phyloP scores from a whole-genome alignment of 352 stramenopile species.

The Phytophthora lateralis region DNA sequence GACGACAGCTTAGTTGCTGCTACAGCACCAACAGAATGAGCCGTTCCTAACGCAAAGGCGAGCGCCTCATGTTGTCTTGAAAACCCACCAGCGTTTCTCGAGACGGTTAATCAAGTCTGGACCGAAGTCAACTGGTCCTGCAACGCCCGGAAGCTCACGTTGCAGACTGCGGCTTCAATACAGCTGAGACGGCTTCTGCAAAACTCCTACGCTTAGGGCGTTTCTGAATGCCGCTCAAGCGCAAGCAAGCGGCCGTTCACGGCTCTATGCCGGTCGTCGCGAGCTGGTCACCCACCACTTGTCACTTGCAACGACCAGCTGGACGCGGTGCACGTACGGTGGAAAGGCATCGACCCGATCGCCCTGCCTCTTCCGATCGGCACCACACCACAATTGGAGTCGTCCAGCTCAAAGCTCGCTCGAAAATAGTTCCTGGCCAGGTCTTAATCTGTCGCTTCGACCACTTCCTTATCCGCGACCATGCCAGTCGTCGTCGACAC shows the following conservation, averaged over 20 bases:
- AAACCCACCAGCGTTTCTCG: constrained; percentile 1
- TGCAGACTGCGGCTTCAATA: constrained; percentile 1
- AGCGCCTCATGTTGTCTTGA: not conserved
- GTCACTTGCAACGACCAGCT: constrained; percentile 34
- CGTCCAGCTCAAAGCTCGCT: not conserved
- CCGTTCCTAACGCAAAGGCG: not conserved
- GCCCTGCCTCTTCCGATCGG: constrained; percentile 21
- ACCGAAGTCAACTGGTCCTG: constrained; percentile 7
- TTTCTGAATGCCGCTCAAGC: not conserved
- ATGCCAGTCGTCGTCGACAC: constrained; percentile 41
- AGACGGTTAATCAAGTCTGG: constrained; percentile 2
- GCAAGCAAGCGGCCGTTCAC: constrained; percentile 9
- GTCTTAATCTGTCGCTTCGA: constrained; percentile 2
- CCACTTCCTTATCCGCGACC: constrained; percentile 18
- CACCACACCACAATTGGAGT: constrained; percentile 32
- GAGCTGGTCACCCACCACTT: constrained; percentile 29
- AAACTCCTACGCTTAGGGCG: not conserved
- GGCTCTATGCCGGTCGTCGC: constrained; percentile 30
- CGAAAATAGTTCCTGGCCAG: constrained; percentile 1
- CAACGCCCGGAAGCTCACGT: constrained; percentile 3
- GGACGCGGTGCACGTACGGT: constrained; percentile 11
- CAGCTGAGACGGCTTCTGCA: not conserved
- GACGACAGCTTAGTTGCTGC: constrained; percentile 1
- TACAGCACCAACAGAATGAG: constrained; percentile 1
- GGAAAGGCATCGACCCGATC: constrained; percentile 20